Evolutionary conservation across 208 protist species (phyloP), one percentile per base, ranked within the genome.

Genomic region (Acanthamoeba divionensis): DNA sequence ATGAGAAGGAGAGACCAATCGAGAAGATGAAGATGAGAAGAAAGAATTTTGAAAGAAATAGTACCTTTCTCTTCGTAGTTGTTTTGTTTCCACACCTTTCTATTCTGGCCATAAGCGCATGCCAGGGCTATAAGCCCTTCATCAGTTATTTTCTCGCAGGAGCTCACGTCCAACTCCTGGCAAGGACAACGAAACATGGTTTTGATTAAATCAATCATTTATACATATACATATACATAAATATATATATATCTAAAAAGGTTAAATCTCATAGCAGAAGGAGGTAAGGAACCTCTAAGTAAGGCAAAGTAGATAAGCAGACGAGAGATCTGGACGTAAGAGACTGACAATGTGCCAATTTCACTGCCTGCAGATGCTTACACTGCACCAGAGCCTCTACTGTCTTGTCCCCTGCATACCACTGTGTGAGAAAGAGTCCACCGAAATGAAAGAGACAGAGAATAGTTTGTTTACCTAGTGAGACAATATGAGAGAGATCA

Each of bases 81-180:
- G 67, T 80, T 26, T 13, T 50, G 69, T 31, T 80, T 80, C 69
- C 69, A 80, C 31, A 8, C 24, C 47, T 80, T 80, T 8, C 69
- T 44, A 44, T 80, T 80, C 44, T 60, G 13, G 15, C 69, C 69
- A n/a, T 80, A 50, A 10, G 69, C 69, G 38, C 69, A 50, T 2
- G 57, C 69, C 29, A 80, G 47, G 44, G 69, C 69, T 12, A 57
- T 44, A 5, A 80, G 38, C 2, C 69, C 69, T 5, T 54, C 77
- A 44, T 86, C 77, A 10, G 38, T 45, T 41, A 86, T 45, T 10
- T 41, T 31, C 24, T 45, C 38, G 52, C 77, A 86, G 48, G 24
- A 62, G 6, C 54, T 38, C 38, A 86, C 21, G n/a, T 86, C 77
- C 13, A 86, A 57, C n/a, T 86, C 77, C 55, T 83, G 73, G 36